These are phyloP conservation scores for Houttuynia cordata DNA, from an alignment of 164 flowering plant species.

Conservation along the genomic window DNA sequence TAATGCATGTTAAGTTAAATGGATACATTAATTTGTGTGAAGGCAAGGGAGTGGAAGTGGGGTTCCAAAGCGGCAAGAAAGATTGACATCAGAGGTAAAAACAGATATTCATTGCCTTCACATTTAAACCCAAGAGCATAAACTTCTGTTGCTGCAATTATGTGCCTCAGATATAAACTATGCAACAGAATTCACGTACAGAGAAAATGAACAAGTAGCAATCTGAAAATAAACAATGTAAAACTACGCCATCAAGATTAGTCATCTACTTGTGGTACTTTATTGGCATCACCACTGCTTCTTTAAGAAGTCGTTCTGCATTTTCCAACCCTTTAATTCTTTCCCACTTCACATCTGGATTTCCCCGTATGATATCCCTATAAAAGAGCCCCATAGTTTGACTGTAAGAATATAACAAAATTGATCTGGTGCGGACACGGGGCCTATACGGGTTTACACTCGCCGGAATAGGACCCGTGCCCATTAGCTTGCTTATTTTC, in stretches of 20 bases:
- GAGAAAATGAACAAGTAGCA: no score
- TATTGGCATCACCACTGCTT: constrained; percentile 99
- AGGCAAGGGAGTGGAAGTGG: no score
- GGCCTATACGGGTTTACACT: no score
- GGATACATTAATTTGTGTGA: no score
- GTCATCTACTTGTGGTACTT: constrained; percentile 92
- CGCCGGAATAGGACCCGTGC: no score
- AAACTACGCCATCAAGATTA: background rate
- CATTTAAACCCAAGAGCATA: background rate
- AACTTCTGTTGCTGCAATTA: background rate
- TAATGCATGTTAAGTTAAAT: no score
- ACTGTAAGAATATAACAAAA: background rate
- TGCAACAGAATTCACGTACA: background rate
- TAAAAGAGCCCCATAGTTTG: constrained; percentile 1
- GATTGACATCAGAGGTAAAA: no score
- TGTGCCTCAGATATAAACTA: background rate
- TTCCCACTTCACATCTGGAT: constrained; percentile 97
- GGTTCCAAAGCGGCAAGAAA: no score
- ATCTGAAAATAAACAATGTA: no score
- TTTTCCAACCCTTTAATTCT: constrained; percentile 87
- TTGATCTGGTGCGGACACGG: no score
- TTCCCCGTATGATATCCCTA: constrained; percentile 95
- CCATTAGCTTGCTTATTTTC: no score
- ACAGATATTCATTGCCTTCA: no score
- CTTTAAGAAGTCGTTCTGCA: constrained; percentile 90